phyloP scores from a whole-genome alignment of 345 rosid species.

The Noccaea caerulescens region DNA sequence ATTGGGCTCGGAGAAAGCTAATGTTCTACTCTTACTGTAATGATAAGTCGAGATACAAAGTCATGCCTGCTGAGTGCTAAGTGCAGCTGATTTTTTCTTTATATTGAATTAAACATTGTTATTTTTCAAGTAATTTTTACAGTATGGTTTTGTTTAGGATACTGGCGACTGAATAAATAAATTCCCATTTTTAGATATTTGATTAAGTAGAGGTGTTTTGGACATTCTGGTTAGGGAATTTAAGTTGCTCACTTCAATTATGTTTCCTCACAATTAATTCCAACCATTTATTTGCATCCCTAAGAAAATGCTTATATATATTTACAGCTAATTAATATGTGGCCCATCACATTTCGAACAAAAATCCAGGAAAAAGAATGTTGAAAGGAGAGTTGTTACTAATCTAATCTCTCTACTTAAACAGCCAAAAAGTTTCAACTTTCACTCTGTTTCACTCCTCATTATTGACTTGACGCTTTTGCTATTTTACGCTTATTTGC shows the following conservation, averaged over 20 bases:
- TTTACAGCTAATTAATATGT: neutral
- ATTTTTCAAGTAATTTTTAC: neutral
- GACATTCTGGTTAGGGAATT: neutral
- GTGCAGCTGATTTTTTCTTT: slow-evolving; percentile 26
- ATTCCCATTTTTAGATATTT: neutral
- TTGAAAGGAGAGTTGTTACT: slow-evolving; percentile 13
- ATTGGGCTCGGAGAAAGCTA: slow-evolving; percentile 87
- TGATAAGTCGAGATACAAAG: slow-evolving; percentile 68
- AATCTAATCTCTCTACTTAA: neutral
- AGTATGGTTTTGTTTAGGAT: neutral
- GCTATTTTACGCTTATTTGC: neutral
- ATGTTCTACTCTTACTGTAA: slow-evolving; percentile 90
- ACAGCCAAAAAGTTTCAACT: neutral
- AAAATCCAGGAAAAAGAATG: neutral
- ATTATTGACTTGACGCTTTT: neutral
- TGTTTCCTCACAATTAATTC: neutral
- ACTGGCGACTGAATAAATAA: slow-evolving; percentile 4
- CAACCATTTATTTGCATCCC: neutral
- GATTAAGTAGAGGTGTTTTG: neutral
- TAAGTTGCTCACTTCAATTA: neutral
- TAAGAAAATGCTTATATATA: neutral
- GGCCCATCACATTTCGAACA: neutral
- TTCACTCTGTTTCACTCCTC: neutral
- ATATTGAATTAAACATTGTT: neutral
- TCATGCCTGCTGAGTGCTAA: slow-evolving; percentile 74